These are phyloP conservation scores for Monosporascus sp. DNA, from an alignment of 2,329 filamentous ascomycete genomes.

Conservation along the genomic window DNA sequence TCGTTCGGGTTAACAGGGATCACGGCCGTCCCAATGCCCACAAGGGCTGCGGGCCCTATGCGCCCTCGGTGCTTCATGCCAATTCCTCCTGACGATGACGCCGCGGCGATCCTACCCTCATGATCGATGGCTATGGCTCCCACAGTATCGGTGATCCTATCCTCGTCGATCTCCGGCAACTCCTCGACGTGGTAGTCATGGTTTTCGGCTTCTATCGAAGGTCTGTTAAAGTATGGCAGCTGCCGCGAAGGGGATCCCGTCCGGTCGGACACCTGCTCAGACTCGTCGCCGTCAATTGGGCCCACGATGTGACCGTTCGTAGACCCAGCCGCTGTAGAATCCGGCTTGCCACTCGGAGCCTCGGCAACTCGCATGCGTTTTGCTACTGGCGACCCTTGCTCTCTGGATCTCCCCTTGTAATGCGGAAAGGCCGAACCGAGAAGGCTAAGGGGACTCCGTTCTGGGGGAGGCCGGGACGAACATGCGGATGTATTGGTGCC, in stretches of 20 bases:
- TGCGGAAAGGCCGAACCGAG: slow-evolving; percentile 13
- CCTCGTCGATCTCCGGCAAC: slow-evolving; percentile 23
- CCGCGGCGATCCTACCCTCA: slow-evolving; percentile 83
- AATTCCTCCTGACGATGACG: slow-evolving; percentile 93
- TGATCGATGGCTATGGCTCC: slow-evolving; percentile 91
- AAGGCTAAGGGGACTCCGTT: slow-evolving; percentile 24
- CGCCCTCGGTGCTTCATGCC: slow-evolving; percentile 96
- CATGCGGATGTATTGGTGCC: slow-evolving; percentile 9
- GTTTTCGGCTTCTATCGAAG: neutral
- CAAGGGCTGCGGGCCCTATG: slow-evolving; percentile 85
- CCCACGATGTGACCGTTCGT: neutral
- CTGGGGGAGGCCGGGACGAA: slow-evolving; percentile 9
- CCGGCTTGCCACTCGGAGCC: neutral
- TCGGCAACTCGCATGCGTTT: slow-evolving; percentile 9
- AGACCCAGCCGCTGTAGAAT: neutral
- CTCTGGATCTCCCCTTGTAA: slow-evolving; percentile 3
- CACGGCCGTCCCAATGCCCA: slow-evolving; percentile 86
- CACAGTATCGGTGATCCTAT: slow-evolving; percentile 83
- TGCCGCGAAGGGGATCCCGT: neutral
- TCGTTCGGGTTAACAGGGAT: slow-evolving; percentile 73
- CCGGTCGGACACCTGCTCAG: neutral
- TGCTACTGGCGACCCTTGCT: neutral
- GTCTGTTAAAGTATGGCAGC: neutral
- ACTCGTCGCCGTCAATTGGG: neutral
- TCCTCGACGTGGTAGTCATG: neutral